Evolutionary conservation across 169 alveolate species (phyloP).

Genomic region (Plasmodium chabaudi): DNA sequence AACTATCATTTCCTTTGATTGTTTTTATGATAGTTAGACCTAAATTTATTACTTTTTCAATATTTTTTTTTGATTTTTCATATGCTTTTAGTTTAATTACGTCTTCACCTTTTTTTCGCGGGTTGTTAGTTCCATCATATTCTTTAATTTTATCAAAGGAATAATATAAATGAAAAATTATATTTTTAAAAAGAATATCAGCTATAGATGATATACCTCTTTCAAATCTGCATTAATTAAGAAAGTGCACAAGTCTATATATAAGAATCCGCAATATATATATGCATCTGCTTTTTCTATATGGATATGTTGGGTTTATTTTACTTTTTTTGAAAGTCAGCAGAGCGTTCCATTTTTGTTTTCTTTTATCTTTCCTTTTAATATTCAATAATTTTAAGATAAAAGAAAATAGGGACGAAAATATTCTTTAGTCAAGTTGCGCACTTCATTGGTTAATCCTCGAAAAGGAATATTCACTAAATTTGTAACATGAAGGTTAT

Average conservation of each 20-base stretch:
- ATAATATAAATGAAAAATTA: conserved; percentile 40
- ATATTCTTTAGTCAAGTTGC: no score
- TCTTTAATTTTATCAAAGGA: conserved; percentile 63
- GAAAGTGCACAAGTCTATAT: not conserved
- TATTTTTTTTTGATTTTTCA: conserved; percentile 57
- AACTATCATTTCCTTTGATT: conserved; percentile 26
- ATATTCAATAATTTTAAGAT: not conserved
- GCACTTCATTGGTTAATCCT: no score
- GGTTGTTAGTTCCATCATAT: not conserved
- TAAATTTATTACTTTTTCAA: conserved; percentile 45
- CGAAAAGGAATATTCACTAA: no score
- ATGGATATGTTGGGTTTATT: not conserved
- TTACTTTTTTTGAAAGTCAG: not conserved
- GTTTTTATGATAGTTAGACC: conserved; percentile 33
- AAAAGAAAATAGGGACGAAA: no score
- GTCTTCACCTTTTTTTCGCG: not conserved
- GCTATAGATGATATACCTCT: conserved; percentile 25
- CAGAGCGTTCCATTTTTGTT: not conserved
- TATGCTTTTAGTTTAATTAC: not conserved
- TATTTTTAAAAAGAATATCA: conserved; percentile 13
- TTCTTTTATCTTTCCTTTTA: not conserved
- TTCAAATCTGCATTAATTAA: conserved; percentile 19
- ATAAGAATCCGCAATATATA: not conserved
- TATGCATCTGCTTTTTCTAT: not conserved
- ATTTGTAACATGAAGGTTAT: no score